These are phyloP conservation scores for Salix exigua DNA, from an alignment of 345 rosid species.

Conservation along the genomic window DNA sequence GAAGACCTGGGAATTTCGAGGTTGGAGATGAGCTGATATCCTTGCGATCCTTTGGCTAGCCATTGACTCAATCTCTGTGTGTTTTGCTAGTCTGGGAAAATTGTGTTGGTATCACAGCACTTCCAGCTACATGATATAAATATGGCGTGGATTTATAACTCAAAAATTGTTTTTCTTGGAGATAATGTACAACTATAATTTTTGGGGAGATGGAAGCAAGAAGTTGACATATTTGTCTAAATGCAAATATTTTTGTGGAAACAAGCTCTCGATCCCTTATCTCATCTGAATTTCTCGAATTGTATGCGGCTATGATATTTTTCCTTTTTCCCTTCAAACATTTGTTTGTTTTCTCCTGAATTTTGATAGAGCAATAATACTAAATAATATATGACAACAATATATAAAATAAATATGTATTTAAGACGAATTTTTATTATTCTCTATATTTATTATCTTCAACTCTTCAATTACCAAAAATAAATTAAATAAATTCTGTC, in stretches of 20 bases:
- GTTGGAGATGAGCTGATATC: constrained; percentile 60
- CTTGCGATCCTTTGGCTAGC: constrained; percentile 57
- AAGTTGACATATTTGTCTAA: constrained; percentile 35
- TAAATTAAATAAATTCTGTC: too few relatives aligned
- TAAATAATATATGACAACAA: too few relatives aligned
- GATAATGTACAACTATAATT: constrained; percentile 20
- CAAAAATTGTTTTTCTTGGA: constrained; percentile 6
- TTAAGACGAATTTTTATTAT: too few relatives aligned
- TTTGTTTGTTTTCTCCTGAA: too few relatives aligned
- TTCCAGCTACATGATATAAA: constrained; percentile 7
- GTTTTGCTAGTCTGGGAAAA: not conserved
- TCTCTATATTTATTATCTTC: too few relatives aligned
- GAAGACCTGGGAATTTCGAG: constrained; percentile 49
- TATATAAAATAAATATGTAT: too few relatives aligned
- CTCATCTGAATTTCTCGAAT: constrained; percentile 32
- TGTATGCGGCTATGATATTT: constrained; percentile 36
- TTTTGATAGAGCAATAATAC: too few relatives aligned
- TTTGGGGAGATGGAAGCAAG: constrained; percentile 37
- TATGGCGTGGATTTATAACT: constrained; percentile 12
- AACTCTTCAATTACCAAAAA: too few relatives aligned
- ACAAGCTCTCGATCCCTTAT: constrained; percentile 38
- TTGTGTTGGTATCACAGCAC: not conserved
- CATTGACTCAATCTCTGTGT: constrained; percentile 45
- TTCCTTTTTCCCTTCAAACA: not conserved
- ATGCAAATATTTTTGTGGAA: constrained; percentile 42